Evolutionary conservation across 495 filamentous ascomycete species (phyloP), one percentile per base, ranked within the genome.

Genomic region (Lophiostoma macrostomum): DNA sequence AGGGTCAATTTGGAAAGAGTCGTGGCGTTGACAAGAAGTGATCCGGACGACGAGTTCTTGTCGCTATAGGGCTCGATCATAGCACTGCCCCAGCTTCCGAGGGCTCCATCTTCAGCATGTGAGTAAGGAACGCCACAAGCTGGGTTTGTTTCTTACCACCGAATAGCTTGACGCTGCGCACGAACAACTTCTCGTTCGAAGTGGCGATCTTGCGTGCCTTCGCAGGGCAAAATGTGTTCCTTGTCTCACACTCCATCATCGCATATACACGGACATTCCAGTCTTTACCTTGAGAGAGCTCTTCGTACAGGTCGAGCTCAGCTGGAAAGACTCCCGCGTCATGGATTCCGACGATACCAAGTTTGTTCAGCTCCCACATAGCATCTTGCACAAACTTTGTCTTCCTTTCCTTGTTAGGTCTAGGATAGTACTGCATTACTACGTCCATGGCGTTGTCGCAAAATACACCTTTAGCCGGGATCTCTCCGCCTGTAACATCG

Each of bases 361-460:
- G 73, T 42, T 73, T 74, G 59, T 83, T 79, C 31, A 86, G 59
- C 24, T 76, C 74, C 23, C 42, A 65, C 74, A 82, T 82, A 4
- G 80, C 82, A 4, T 71, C 73, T 39, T 71, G 69, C 37, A 84
- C 44, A 45, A 73, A 80, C 38, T 63, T 52, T 22, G 63, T 68
- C 48, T 78, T 82, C 49, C 72, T 70, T 12, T 67, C 69, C 4
- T 55, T 58, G 34, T 69, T 69, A 1, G 80, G 80, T 45, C 72
- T 74, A 1, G 80, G 80, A 72, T 78, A 82, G 12, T 78, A 43
- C 8, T 67, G 63, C 37, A 69, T 66, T 14, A 83, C 73, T 19
- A 82, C 67, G 43, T 83, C 80, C 74, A 85, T 83, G 1, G 81
- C 80, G 63, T 85, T 85, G 61, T 86, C 82, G 58, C 82, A 86